Evolutionary conservation across 768 basidiomycete genomes (phyloP).

Genomic region (Leccinum variicolor): DNA sequence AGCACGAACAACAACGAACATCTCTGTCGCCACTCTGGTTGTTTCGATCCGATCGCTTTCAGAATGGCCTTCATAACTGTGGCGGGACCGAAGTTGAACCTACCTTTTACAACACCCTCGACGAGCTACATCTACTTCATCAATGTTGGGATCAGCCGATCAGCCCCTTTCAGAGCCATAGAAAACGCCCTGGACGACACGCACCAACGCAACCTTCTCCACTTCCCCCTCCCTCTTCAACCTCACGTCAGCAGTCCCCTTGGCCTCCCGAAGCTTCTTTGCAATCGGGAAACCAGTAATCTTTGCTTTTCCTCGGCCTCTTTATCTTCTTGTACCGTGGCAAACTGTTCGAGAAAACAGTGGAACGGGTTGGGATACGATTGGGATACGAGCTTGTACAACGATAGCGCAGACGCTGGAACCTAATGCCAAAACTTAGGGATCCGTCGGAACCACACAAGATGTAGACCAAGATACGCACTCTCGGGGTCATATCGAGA

Average conservation of each 20-base stretch:
- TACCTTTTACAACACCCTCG: constrained; percentile 67
- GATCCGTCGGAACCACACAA: neutral
- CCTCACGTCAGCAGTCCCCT: constrained; percentile 61
- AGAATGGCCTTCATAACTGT: constrained; percentile 70
- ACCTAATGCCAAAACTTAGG: constrained; percentile 15
- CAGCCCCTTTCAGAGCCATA: constrained; percentile 4
- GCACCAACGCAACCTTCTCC: constrained; percentile 72
- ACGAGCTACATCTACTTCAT: constrained; percentile 55
- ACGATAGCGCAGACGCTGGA: constrained; percentile 50
- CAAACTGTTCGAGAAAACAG: constrained; percentile 71
- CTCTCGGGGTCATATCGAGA: constrained; percentile 57
- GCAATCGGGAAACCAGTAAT: constrained; percentile 75
- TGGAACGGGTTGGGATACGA: constrained; percentile 82
- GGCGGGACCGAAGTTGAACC: constrained; percentile 75
- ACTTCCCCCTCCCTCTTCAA: constrained; percentile 68
- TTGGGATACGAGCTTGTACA: constrained; percentile 70
- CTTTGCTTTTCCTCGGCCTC: constrained; percentile 68
- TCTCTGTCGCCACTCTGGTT: constrained; percentile 84
- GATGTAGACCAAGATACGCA: constrained; percentile 28
- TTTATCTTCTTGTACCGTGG: constrained; percentile 77
- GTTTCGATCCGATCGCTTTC: constrained; percentile 63
- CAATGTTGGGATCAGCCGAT: constrained; percentile 17
- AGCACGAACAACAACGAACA: constrained; percentile 79
- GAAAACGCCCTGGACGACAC: constrained; percentile 20
- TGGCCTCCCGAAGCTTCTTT: constrained; percentile 72